Evolutionary conservation across 2,329 filamentous ascomycete genomes (phyloP).

Genomic region (Penicillium sp.): DNA sequence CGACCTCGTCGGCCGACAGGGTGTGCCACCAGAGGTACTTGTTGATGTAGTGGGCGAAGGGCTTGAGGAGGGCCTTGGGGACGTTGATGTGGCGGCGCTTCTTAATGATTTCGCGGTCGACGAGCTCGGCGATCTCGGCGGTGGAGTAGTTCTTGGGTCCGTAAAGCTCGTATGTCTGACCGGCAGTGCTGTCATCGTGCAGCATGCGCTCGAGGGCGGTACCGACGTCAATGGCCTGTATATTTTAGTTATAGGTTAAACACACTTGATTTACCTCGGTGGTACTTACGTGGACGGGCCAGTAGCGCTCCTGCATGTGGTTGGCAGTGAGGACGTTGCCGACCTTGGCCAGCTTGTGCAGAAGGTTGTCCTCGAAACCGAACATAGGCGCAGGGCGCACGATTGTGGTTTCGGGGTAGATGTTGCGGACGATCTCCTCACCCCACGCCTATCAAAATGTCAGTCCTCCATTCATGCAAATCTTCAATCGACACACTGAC

Average conservation of each 20-base stretch:
- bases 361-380: slow-evolving; percentile 89
- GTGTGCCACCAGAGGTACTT: slow-evolving; percentile 86
- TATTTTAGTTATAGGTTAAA: slow-evolving; percentile 12
- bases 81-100: slow-evolving; percentile 87
- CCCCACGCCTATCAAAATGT: slow-evolving; percentile 62
- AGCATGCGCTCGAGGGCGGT: slow-evolving; percentile 86
- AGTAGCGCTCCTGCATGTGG: slow-evolving; percentile 87
- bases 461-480: slow-evolving; percentile 5
- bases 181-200: slow-evolving; percentile 85
- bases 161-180: slow-evolving; percentile 91
- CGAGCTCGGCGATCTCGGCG: slow-evolving; percentile 79
- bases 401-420: slow-evolving; percentile 96
- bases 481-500: slow-evolving; percentile 43
- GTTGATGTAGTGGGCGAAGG: slow-evolving; percentile 74
- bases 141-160: slow-evolving; percentile 92
- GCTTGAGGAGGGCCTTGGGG: slow-evolving; percentile 78
- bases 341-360: slow-evolving; percentile 79
- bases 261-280: neutral
- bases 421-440: slow-evolving; percentile 79
- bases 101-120: slow-evolving; percentile 91
- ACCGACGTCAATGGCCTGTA: slow-evolving; percentile 82
- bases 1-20: slow-evolving; percentile 79
- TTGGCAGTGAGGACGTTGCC: slow-evolving; percentile 87
- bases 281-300: slow-evolving; percentile 78
- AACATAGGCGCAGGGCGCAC: slow-evolving; percentile 93